Base-by-base conservation (phyloP, 306 rosid species). In the Malus asiatica region DNA sequence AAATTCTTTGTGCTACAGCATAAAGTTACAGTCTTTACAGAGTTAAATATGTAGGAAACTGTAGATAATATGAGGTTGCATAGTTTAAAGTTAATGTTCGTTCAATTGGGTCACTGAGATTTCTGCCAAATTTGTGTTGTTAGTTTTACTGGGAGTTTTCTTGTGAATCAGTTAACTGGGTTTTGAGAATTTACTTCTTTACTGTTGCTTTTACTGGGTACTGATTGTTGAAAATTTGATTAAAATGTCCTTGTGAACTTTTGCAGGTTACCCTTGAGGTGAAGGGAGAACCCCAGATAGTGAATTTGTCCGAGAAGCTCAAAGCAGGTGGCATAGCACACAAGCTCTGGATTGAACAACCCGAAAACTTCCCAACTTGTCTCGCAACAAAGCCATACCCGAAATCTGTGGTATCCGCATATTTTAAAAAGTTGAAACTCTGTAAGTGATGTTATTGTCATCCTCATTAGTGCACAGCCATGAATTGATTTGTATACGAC, bases 371-470 rank as follows among this genome's bases (percentile, higher is more conserved):
- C 60, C 93, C 93, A 60, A 89, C 97, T 1, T 93, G 96, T 70
- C 96, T 91, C 32, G 98, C 98, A 6, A 91, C 97, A 23, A 89
- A 89, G 71, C 98, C 96, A 4, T 91, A 91, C 81, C 97, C 92
- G 62, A 93, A 88, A 64, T 88, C 97, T 30, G 9, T 73, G 16
- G 81, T 88, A 72, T 88, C 92, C 3, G 46, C 92, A 1, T 87
- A 83, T 76, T 91, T 93, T 44, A 87, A 86, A 82, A 93, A 88
- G 90, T 81, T 91, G 82, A 93, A 91, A 83, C 97, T 91, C 77
- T 93, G 96, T 55, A 91, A 89, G 89, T 89, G 83, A 93, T 80
- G 71, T 67, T 68, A 22, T 27, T n/a, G 6, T 55, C 44, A 27
- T 38, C 32, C 52, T 67, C 5, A 13, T 59, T 52, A n/a, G 18